phyloP scores from a whole-genome alignment of 192 early-diverging fungal genomes.

The Rhizophagus sp. region DNA sequence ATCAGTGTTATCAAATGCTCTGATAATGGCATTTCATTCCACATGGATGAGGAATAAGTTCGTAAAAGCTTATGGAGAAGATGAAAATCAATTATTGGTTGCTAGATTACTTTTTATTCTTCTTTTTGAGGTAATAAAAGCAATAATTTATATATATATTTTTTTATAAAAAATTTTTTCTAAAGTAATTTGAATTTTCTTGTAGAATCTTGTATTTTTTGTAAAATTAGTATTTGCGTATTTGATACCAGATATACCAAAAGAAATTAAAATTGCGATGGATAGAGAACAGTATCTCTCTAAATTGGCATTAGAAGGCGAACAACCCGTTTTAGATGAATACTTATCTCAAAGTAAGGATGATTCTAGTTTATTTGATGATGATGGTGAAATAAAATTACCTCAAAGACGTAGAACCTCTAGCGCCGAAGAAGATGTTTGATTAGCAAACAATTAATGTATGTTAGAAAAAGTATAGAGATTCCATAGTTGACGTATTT shows the following conservation, averaged over 20 bases:
- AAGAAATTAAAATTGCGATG: constrained; percentile 38
- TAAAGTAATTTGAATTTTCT: not conserved
- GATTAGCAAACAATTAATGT: too few relatives aligned
- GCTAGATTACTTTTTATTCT: constrained; percentile 41
- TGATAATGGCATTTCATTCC: constrained; percentile 47
- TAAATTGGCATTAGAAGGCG: constrained; percentile 36
- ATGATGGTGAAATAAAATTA: not conserved
- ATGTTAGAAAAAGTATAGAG: too few relatives aligned
- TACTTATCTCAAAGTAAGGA: not conserved
- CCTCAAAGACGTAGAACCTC: not conserved
- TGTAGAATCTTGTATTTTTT: constrained; percentile 42
- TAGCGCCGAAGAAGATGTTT: too few relatives aligned
- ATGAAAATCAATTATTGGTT: not conserved
- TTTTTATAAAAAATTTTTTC: not conserved
- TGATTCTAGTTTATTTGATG: constrained; percentile 10
- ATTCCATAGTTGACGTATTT: too few relatives aligned
- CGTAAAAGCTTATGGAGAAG: constrained; percentile 11
- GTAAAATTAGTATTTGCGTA: constrained; percentile 37
- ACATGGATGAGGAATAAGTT: constrained; percentile 36
- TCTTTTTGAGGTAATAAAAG: constrained; percentile 33
- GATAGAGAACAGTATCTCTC: constrained; percentile 43
- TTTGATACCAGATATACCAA: constrained; percentile 40
- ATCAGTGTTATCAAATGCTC: constrained; percentile 43
- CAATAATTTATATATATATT: not conserved
- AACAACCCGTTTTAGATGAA: constrained; percentile 29